A percentile compares a stretch with the other conserved stretches of the same genome.
Evolutionary conservation across 2,329 filamentous ascomycete species (phyloP).

Genomic region (Pseudocercospora ulei): DNA sequence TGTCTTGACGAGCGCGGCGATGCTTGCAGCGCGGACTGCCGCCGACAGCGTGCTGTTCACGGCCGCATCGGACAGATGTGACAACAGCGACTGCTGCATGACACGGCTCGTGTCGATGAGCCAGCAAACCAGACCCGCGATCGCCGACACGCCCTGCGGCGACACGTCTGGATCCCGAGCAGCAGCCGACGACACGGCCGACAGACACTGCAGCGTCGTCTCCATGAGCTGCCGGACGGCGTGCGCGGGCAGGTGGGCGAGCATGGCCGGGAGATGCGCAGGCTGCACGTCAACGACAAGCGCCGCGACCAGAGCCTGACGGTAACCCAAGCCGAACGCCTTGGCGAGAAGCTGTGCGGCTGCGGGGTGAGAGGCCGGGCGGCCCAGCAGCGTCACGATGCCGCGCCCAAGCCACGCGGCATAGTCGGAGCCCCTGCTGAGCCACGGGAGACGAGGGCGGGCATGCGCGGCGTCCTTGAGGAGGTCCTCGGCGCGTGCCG

Average conservation of each 20-base stretch:
- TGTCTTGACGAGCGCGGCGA: slow-evolving; percentile 24
- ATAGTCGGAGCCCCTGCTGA: slow-evolving; percentile 56
- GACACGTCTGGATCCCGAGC: background rate
- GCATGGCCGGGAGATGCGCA: slow-evolving; percentile 5
- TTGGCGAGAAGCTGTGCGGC: slow-evolving; percentile 46
- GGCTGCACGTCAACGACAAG: slow-evolving; percentile 13
- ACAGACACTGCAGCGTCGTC: slow-evolving; percentile 31
- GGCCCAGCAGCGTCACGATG: slow-evolving; percentile 40
- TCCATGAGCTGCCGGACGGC: slow-evolving; percentile 40
- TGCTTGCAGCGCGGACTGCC: slow-evolving; percentile 25
- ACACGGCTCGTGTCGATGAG: slow-evolving; percentile 18
- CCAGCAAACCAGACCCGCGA: slow-evolving; percentile 15
- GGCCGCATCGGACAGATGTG: slow-evolving; percentile 24
- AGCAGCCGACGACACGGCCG: slow-evolving; percentile 6
- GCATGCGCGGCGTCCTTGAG: slow-evolving; percentile 32
- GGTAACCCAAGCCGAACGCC: slow-evolving; percentile 61
- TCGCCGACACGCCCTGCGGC: slow-evolving; percentile 7
- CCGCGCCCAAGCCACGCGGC: slow-evolving; percentile 61
- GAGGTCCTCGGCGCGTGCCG: slow-evolving; percentile 51
- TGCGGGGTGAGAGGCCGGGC: slow-evolving; percentile 11
- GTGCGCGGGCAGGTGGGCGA: slow-evolving; percentile 17
- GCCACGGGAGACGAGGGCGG: slow-evolving; percentile 49
- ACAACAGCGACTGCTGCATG: slow-evolving; percentile 20
- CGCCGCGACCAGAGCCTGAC: slow-evolving; percentile 26
- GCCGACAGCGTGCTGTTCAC: slow-evolving; percentile 22